Evolutionary conservation across 805 yeast genomes (phyloP), one percentile per base, ranked within the genome.

Genomic region (Candida coquimbonensis): DNA sequence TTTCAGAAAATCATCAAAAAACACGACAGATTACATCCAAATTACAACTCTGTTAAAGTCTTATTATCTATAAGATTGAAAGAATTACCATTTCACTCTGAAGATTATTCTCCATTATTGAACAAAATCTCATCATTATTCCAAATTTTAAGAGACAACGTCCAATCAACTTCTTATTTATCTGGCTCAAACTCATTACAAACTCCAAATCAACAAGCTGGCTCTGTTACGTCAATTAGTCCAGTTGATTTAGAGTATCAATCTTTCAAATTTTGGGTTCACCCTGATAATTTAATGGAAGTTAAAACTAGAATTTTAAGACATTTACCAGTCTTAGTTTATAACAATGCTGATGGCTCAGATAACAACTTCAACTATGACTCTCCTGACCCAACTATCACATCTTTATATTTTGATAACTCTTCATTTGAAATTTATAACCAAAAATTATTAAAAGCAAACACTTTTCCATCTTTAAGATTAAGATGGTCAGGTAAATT

Each of bases 281-380:
- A 91, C 63, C 90, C 91, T n/a, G 99, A 93, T 56, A 86, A 88
- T 62, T 63, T 93, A 62, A 90, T 91, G 96, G 98, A 91, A 68
- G 96, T 90, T 46, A 91, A 91, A 69, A 88, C 98, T n/a, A 81
- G 89, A 49, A 87, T 91, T 53, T 76, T 91, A 61, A 83, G 98
- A 63, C 95, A 88, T 58, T 76, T 91, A 53, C 99, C 99, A 1
- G 95, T 90, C 7, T 74, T 91, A 51, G 85, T 91, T 40, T 93
- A 89, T 31, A 49, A 49, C 56, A 68, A 70, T 36, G 57, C 66
- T 47, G 78, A 74, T 37, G 67, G 67, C 14, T 48, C 53, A 9
- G 48, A 44, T 13, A 42, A 64, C 29, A 73, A 65, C 44, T 37
- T 37, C 34, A 35, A n/a, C 17, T 42, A 45, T 24, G 75, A 67